Base-by-base conservation (phyloP, 495 filamentous ascomycete species). In the Talaromyces thailandensis region DNA sequence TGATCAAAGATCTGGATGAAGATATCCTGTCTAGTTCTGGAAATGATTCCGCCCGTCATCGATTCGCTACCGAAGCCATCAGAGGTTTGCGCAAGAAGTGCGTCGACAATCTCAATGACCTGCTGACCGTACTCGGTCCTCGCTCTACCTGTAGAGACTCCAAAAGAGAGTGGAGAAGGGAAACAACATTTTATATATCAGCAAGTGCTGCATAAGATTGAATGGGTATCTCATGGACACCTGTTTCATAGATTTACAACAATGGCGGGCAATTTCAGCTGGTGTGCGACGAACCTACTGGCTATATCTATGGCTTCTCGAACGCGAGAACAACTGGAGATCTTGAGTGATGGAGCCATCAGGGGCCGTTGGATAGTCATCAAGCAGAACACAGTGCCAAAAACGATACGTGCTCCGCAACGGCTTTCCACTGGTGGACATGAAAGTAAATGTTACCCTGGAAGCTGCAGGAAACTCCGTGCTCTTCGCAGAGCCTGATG, bases 1-100 rank as follows among this genome's bases (percentile, higher is more conserved):
- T 71, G 5, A 66, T 71, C 25, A 74, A 74, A 26, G 73, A 75
- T 62, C 63, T 74, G 2, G 70, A 73, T 21, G 45, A 65, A 21
- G 68, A 70, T 12, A 70, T 70, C 18, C 61, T 69, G 26, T 63
- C 67, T 14, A 63, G 57, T 7, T 37, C 37, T n/a, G 57, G 55
- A 32, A 53, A 43, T 35, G 50, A 58, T 5, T 56, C 31, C 6
- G 65, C 56, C 28, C 11, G 60, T 6, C 59, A 56, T 35, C 59
- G 52, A 50, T 50, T 37, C 14, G 66, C 65, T 11, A 63, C 67
- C 8, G 45, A 48, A 45, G 61, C 67, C 25, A 65, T 69, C 21
- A 52, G 52, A 26, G 56, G 58, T 21, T 56, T 66, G 29, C 63
- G 61, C 4, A 43, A 4, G 37, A 48, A 58, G 29, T 52, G 65